Base-by-base conservation (phyloP, 2,329 filamentous ascomycete species). In the Ophiostoma triangulosporum region DNA sequence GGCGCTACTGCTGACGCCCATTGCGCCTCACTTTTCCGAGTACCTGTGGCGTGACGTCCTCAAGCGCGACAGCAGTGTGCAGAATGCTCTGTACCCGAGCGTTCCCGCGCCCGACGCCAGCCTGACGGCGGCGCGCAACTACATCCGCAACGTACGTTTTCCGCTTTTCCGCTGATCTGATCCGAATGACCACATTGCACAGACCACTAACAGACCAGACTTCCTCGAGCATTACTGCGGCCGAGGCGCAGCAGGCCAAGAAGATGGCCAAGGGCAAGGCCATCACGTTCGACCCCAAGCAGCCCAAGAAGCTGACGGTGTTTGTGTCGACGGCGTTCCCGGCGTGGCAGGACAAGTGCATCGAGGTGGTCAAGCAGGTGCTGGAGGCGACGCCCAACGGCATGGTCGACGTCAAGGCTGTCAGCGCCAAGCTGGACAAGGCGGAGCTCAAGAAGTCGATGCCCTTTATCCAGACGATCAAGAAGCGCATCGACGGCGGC, bases 391-490 rank as follows among this genome's bases (percentile, higher is more conserved):
- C 57, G 35, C n/a, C n/a, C 27, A 24, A 12, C 27, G 54, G 38
- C 35, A 56, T 24, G 53, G 53, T 66, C 59, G 83, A 95, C 64
- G 87, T 94, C 66, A 95, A 94, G 73, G 81, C 80, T 54, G 73
- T 96, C 48, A 86, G 82, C 62, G 82, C 81, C 60, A 78, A 82
- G 64, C 83, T 96, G 55, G 81, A 81, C 61, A 95, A 95, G 64
- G 82, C 81, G 43, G 87, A 94, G 70, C 88, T 89, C 77, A 98
- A 97, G 80, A 93, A 94, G 72, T 91, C 89, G 2, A 97, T 97
- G 91, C 93, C 93, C 0, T 97, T 96, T 64, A 83, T 96, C 50
- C 90, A 97, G 71, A 71, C 68, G 6, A 73, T 97, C 56, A 96
- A 96, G 83, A 86, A 80, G 68, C 81, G 87, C 51, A 77, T 98